Evolutionary conservation across 2,329 filamentous ascomycete species (phyloP).

Genomic region (Trichoderma simmonsii): DNA sequence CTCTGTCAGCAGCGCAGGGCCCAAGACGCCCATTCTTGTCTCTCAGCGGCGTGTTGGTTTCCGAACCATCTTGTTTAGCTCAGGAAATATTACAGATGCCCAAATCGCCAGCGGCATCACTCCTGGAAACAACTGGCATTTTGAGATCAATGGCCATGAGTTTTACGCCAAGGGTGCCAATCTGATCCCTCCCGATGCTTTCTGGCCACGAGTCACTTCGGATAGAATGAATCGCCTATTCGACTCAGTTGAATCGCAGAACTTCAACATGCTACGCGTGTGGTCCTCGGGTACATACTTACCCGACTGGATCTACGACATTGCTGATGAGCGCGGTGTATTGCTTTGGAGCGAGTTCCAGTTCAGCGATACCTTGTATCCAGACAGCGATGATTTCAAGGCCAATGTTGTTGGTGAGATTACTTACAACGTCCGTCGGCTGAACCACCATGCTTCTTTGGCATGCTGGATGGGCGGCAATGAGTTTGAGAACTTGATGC

Average conservation of each 20-base stretch:
- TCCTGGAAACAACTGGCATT: slow-evolving; percentile 51
- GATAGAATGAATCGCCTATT: slow-evolving; percentile 46
- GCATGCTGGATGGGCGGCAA: slow-evolving; percentile 56
- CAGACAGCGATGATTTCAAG: slow-evolving; percentile 50
- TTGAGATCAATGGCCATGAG: slow-evolving; percentile 61
- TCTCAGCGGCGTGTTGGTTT: slow-evolving; percentile 44
- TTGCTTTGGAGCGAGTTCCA: slow-evolving; percentile 63
- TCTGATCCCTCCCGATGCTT: slow-evolving; percentile 23
- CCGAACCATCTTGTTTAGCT: slow-evolving; percentile 59
- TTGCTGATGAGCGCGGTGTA: slow-evolving; percentile 59
- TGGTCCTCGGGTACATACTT: slow-evolving; percentile 60
- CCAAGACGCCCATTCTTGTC: slow-evolving; percentile 30
- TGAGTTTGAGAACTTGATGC: slow-evolving; percentile 56
- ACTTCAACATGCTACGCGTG: slow-evolving; percentile 63
- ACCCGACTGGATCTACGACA: slow-evolving; percentile 60
- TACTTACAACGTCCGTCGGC: slow-evolving; percentile 56
- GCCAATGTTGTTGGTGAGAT: slow-evolving; percentile 54
- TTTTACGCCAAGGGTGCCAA: slow-evolving; percentile 49
- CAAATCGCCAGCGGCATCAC: slow-evolving; percentile 51
- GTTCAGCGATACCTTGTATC: slow-evolving; percentile 60
- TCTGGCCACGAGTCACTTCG: slow-evolving; percentile 46
- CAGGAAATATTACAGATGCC: slow-evolving; percentile 49
- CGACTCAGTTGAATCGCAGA: slow-evolving; percentile 49
- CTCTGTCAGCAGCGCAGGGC: slow-evolving; percentile 40
- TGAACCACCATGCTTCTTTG: slow-evolving; percentile 58